Evolutionary conservation across 305 asterid species (phyloP), one percentile per base, ranked within the genome.

Genomic region (Euphrasia arctica): DNA sequence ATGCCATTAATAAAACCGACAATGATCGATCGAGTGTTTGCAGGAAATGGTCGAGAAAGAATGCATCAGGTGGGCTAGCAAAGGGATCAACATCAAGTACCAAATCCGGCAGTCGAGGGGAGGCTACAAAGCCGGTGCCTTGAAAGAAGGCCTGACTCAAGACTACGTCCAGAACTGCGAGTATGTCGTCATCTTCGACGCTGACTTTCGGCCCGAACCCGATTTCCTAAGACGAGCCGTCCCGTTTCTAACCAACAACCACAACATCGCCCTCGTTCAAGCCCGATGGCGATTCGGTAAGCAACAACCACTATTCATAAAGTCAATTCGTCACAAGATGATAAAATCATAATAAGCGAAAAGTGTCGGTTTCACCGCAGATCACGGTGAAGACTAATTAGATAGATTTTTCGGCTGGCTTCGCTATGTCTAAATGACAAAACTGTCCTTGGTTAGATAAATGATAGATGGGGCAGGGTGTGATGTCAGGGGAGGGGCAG

Each of bases 91-190:
- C 70, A 83, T 85, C 56, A 67, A 68, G 14, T 88, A 88, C 68
- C 91, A 88, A 75, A 82, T 85, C 49, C 77, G 95, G 61, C 86
- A 85, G 63, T 63, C 74, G 22, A 74, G 95, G 42, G 91, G 91
- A 4, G 95, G 95, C 11, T 88, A 85, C 85, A 88, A 88, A 63
- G 95, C 95, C 1, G 95, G 95, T 18, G 95, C 95, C 3, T 94
- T 88, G 14, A 88, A 88, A 60, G 95, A 88, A 74, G 95, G 95
- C 1, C 54, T 88, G 43, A 85, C 65, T 57, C 91, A 58, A 61
- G 88, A 82, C 62, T 88, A 85, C 32, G 91, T 83, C 9, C 82
- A 83, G 42, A 75, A 76, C 3, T 88, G 95, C 65, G 95, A 88
- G 45, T 83, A 79, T 13, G 95, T 88, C 2, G 94, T 78, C 62